Evolutionary conservation across 2,329 filamentous ascomycete species (phyloP).

Genomic region (Dothideomycetes sp.): DNA sequence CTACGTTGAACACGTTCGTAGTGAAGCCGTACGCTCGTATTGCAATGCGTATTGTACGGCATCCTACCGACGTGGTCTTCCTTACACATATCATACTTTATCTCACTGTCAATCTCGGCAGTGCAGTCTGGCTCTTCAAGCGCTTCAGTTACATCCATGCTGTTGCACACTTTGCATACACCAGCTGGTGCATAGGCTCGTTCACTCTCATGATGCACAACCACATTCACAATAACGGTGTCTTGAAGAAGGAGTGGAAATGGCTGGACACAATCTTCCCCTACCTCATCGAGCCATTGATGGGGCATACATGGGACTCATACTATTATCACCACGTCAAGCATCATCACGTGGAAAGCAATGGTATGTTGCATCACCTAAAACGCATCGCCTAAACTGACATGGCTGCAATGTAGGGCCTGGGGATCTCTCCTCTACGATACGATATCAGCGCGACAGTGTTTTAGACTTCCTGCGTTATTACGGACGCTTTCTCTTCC

Average conservation of each 20-base stretch:
- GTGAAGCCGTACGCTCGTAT: slow-evolving; percentile 49
- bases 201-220: slow-evolving; percentile 80
- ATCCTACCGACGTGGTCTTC: slow-evolving; percentile 65
- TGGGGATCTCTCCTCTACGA: slow-evolving; percentile 62
- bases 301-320: slow-evolving; percentile 77
- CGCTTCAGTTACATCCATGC: slow-evolving; percentile 59
- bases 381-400: too few species aligned
- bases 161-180: slow-evolving; percentile 53
- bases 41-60: slow-evolving; percentile 48
- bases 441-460: slow-evolving; percentile 65
- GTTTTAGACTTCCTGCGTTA: slow-evolving; percentile 57
- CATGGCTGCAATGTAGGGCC: too few species aligned
- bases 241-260: slow-evolving; percentile 45
- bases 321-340: slow-evolving; percentile 83
- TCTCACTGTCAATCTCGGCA: slow-evolving; percentile 57
- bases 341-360: slow-evolving; percentile 73
- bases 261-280: slow-evolving; percentile 57
- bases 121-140: slow-evolving; percentile 52
- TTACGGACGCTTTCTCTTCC: slow-evolving; percentile 59
- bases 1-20: slow-evolving; percentile 34
- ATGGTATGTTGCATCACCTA: too few species aligned
- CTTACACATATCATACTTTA: slow-evolving; percentile 66
- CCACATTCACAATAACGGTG: slow-evolving; percentile 67
- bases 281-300: slow-evolving; percentile 62
- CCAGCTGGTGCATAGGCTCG: slow-evolving; percentile 57